phyloP scores from a whole-genome alignment of 345 rosid genomes.

The Sisymbrium altissimum region DNA sequence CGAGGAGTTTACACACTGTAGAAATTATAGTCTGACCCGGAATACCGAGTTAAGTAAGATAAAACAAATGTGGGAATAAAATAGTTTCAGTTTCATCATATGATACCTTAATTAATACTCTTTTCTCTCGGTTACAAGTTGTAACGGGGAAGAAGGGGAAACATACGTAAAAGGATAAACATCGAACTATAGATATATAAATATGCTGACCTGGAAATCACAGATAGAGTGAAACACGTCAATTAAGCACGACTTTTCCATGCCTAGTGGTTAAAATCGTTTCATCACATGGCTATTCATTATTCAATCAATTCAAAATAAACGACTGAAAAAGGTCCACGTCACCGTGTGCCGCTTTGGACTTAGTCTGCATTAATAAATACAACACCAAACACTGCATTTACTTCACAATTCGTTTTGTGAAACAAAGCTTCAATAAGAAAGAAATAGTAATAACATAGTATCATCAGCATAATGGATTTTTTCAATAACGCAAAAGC shows the following conservation, averaged over 20 bases:
- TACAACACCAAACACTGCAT: background rate
- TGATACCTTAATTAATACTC: background rate
- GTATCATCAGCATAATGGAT: slow-evolving; percentile 49
- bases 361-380: slow-evolving; percentile 17
- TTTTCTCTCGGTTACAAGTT: slow-evolving; percentile 7
- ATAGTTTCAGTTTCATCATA: background rate
- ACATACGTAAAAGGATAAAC: slow-evolving; percentile 16
- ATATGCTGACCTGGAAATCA: slow-evolving; percentile 10
- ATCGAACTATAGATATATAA: background rate
- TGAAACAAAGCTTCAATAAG: background rate
- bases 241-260: slow-evolving; percentile 2
- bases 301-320: background rate
- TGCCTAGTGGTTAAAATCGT: background rate
- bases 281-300: slow-evolving; percentile 15
- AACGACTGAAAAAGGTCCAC: slow-evolving; percentile 10
- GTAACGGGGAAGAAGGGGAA: background rate
- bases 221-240: slow-evolving; percentile 23
- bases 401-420: background rate
- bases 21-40: background rate
- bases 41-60: background rate
- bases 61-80: background rate
- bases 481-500: slow-evolving; percentile 70
- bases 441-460: background rate
- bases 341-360: slow-evolving; percentile 15
- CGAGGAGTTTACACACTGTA: background rate